These are phyloP conservation scores for Neoarthrinium moseri DNA, from an alignment of 2,329 filamentous ascomycete species.

Conservation along the genomic window DNA sequence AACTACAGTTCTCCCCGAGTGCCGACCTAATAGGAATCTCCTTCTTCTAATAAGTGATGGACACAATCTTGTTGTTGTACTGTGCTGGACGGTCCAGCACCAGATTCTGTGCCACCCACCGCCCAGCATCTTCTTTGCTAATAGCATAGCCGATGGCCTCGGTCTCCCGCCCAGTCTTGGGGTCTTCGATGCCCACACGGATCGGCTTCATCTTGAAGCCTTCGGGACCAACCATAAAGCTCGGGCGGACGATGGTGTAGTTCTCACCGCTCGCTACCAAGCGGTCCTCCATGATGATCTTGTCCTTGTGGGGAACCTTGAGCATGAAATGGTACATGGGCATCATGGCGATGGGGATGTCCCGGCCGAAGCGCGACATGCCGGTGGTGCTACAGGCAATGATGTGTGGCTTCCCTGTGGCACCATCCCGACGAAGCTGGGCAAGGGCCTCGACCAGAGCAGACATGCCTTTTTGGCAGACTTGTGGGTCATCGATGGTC, in stretches of 20 bases:
- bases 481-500: conserved; percentile 41
- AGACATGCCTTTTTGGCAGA: conserved; percentile 45
- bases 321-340: conserved; percentile 44
- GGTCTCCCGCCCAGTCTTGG: conserved; percentile 27
- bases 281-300: conserved; percentile 42
- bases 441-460: conserved; percentile 40
- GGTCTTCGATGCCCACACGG: conserved; percentile 39
- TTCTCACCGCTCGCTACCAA: conserved; percentile 27
- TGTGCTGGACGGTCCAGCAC: conserved; percentile 20
- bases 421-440: conserved; percentile 24
- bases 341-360: conserved; percentile 39
- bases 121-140: conserved; percentile 44
- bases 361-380: conserved; percentile 34
- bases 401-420: conserved; percentile 31
- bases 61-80: conserved; percentile 34
- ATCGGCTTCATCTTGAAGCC: conserved; percentile 29
- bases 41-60: conserved; percentile 36
- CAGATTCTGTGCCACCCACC: conserved; percentile 43
- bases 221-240: conserved; percentile 34
- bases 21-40: too few species aligned
- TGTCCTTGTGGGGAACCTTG: conserved; percentile 44
- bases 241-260: conserved; percentile 38
- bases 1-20: too few species aligned
- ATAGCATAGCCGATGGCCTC: conserved; percentile 45
- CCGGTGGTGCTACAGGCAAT: conserved; percentile 42